A percentile compares a stretch with the other conserved stretches of the same genome.
Evolutionary conservation across 2,329 filamentous ascomycete genomes (phyloP).

Genomic region (Clonostachys chloroleuca): DNA sequence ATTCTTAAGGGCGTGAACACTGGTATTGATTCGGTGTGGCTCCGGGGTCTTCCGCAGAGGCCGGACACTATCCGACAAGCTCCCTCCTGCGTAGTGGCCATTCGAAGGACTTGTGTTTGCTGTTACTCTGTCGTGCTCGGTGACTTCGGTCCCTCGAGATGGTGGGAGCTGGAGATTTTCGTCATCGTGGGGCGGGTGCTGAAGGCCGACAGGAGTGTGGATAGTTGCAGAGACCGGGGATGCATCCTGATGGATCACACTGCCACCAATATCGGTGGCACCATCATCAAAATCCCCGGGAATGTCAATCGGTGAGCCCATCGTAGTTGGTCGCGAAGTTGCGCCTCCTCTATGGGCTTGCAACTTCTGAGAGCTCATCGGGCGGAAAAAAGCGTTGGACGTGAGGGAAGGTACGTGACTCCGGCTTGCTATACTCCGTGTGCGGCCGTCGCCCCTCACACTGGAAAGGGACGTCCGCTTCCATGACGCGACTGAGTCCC

Average conservation of each 20-base stretch:
- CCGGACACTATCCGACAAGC: conserved; percentile 73
- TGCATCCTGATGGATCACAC: conserved; percentile 9
- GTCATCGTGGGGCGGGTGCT: conserved; percentile 27
- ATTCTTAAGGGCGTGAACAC: conserved; percentile 54
- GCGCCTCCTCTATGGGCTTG: conserved; percentile 77
- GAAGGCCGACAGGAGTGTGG: conserved; percentile 38
- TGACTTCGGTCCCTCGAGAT: conserved; percentile 78
- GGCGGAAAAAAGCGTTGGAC: conserved; percentile 88
- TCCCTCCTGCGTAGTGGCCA: conserved; percentile 51
- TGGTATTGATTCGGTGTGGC: conserved; percentile 6
- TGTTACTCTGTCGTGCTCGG: conserved; percentile 69
- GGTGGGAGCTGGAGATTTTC: conserved; percentile 55
- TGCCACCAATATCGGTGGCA: conserved; percentile 38
- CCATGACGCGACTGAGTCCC: not conserved
- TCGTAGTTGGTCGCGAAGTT: conserved; percentile 33
- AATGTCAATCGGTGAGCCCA: conserved; percentile 24
- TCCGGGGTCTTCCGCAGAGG: conserved; percentile 57
- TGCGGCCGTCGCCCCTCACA: conserved; percentile 5
- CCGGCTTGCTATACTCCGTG: conserved; percentile 52
- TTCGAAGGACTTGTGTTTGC: conserved; percentile 70
- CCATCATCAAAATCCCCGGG: conserved; percentile 26
- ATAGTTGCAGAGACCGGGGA: conserved; percentile 49
- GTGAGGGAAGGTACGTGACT: conserved; percentile 88
- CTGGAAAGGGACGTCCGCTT: conserved; percentile 46
- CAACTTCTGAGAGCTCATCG: conserved; percentile 93